Evolutionary conservation across 108 stramenopile species (phyloP), one percentile per base, ranked within the genome.

Genomic region (Hondaea fermentalgiana): DNA sequence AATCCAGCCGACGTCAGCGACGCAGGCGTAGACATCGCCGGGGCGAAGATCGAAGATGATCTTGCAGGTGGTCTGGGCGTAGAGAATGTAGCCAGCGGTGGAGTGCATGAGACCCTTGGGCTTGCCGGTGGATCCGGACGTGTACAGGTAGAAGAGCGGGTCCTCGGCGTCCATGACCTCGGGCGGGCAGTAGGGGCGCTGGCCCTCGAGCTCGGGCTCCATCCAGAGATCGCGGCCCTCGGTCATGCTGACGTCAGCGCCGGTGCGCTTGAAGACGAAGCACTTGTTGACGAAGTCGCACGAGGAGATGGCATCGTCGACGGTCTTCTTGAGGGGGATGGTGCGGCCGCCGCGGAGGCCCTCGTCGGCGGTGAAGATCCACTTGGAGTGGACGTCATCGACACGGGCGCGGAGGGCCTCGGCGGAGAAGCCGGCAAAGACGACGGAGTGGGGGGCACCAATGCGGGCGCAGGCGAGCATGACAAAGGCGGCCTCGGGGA

Each of bases 391-490:
- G 49, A 95, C 94, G 35, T 98, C 97, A 89, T 89, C 59, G 88
- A 99, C 95, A 44, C 99, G 96, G 72, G 96, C 96, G 44, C 95
- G 93, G 88, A 99, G 90, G 14, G 98, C 96, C 72, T 96, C 97
- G 59, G 97, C 94, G 43, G 94, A 95, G 89, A 98, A 99, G 5
- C 99, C 99, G 35, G 99, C 99, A 91, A 98, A 98, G 25, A 99
- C 97, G 10, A 99, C 98, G 16, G 96, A 97, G 92, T 98, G 98
- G 16, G 97, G 92, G 16, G 97, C 98, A 17, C 99, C 99, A 72
- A 99, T 97, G 42, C 99, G 93, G 47, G 98, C 95, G 90, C 99
- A 99, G 16, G 99, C 98, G 88, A 99, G 91, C 97, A 99, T 98
- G 72, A 96, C 97, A 92, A 98, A 96, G 88, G 96, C 95, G 55